Percentiles rank a stretch among this genome's conserved stretches.
phyloP scores from a whole-genome alignment of 257 asterid species.

The Asclepias syriaca region DNA sequence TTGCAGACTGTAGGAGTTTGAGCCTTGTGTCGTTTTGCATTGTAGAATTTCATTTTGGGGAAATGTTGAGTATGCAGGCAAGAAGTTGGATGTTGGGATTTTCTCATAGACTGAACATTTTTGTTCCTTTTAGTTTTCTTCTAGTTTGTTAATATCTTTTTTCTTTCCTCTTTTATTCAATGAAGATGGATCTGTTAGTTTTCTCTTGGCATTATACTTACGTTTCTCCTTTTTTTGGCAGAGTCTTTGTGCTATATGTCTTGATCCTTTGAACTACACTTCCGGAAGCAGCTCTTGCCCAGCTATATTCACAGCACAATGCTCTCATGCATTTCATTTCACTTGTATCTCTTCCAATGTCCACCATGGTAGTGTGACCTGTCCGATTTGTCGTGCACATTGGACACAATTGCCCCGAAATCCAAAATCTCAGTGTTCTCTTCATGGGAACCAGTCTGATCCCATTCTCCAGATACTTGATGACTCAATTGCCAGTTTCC shows the following conservation, averaged over 20 bases:
- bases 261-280: constrained; percentile 62
- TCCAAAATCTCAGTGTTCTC: constrained; percentile 38
- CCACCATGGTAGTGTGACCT: constrained; percentile 81
- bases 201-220: neutral
- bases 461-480: constrained; percentile 89
- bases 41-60: no score
- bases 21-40: neutral
- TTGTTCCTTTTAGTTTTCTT: neutral
- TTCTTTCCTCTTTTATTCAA: no score
- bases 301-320: constrained; percentile 93
- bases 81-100: neutral
- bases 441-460: constrained; percentile 47
- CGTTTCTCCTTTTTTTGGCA: constrained; percentile 25
- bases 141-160: neutral
- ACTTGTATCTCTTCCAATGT: constrained; percentile 91
- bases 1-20: neutral
- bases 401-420: constrained; percentile 93
- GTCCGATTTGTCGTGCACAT: constrained; percentile 91
- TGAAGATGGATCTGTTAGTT: neutral
- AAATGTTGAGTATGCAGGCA: neutral
- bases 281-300: constrained; percentile 65
- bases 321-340: constrained; percentile 87
- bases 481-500: constrained; percentile 76
- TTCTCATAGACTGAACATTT: neutral
- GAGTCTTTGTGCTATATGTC: constrained; percentile 77